Base-by-base conservation (phyloP, 768 basidiomycete genomes). In the Hericium coralloides region DNA sequence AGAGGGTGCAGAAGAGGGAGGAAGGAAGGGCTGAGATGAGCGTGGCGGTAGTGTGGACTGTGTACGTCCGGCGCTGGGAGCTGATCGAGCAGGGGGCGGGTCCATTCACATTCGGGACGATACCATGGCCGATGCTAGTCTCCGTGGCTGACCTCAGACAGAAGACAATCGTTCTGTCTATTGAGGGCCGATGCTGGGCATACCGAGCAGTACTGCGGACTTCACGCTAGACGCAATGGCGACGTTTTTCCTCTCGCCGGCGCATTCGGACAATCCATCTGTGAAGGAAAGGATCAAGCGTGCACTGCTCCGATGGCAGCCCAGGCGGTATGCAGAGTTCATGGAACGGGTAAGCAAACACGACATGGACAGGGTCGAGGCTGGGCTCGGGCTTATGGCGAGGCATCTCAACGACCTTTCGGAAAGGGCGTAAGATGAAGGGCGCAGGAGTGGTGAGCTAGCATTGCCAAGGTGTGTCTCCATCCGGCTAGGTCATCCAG, bases 51-150 rank as follows among this genome's bases (percentile, higher is more conserved):
- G 63, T 56, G 66, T 73, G 64, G 65, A 60, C 52, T 59, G 67
- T 49, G 17, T 62, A 60, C 69, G 62, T 66, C 76, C 80, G 58
- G 64, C 73, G 74, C 47, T 79, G 77, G 64, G 56, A 74, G 4
- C 74, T 81, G 31, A 79, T 81, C 3, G 48, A 68, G 61, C 54
- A 70, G 85, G 49, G 51, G 79, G n/a, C 66, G 76, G 12, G 76
- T 47, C 60, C 68, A 20, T 72, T 90, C 50, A 69, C 73, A 1
- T 90, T 91, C 72, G 69, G 73, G 37, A 74, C 74, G 49, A 81
- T 89, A 51, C 89, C 89, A 6, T 92, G 89, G 89, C 89, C 89
- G n/a, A n/a, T n/a, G n/a, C n/a, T n/a, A n/a, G n/a, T n/a, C n/a
- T n/a, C n/a, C n/a, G n/a, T n/a, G n/a, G n/a, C n/a, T n/a, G n/a